Evolutionary conservation across 2,329 filamentous ascomycete genomes (phyloP), one percentile per base, ranked within the genome.

Genomic region (Fusarium sulawesiense): DNA sequence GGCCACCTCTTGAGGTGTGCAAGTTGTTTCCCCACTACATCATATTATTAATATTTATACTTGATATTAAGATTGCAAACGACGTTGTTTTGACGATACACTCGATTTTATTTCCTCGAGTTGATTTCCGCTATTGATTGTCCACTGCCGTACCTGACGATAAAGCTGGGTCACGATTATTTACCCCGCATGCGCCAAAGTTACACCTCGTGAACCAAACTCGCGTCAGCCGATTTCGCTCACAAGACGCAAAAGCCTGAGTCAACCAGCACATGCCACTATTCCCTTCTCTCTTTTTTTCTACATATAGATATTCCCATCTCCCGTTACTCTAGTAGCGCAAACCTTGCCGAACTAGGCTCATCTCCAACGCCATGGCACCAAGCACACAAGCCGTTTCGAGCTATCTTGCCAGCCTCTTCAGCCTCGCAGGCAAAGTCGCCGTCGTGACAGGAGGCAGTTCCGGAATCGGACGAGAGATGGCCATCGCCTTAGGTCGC

Each of bases 371-470:
- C 20, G 32, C 40, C 34, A 74, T 74, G 72, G 29, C 61, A 7
- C 66, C 57, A 48, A 61, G 37, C 42, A 4, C 46, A 5, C 60
- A 56, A 5, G 47, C 60, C 12, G 60, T 67, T 16, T 58, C 61
- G 14, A 48, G 20, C 60, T 79, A 78, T 45, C 73, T 80, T 27
- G 51, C 75, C 25, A 67, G 69, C 10, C 64, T 79, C 30, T 79
- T 79, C 56, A 68, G 73, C 20, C 75, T 79, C n/a, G 56, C 65
- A 0, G 77, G 77, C 18, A 71, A 70, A 40, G 72, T 75, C 7
- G 78, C 76, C 0, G 71, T 79, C 9, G 65, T 80, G 2, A 79
- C 78, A 0, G 78, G 78, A 9, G 78, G 73, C n/a, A 79, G 77
- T 61, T 76, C 76, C 6, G 78, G 78, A 13, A 80, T 80, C 50